Conservation (phyloP, 306 rosid genomes). For the Cicer bijugum region DNA sequence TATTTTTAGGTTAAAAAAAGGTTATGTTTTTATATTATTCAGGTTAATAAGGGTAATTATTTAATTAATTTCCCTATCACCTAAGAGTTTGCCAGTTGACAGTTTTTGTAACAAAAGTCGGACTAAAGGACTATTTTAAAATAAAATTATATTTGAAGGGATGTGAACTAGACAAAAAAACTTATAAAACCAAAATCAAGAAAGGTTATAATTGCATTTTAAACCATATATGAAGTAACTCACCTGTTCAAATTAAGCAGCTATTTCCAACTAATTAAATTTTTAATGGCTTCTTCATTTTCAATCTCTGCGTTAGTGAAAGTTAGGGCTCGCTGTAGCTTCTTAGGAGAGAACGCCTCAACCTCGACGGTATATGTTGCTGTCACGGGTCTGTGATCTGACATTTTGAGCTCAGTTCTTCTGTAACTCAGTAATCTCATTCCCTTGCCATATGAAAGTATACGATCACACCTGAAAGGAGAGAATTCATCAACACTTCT, state of each 20-base stretch:
- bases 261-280: constrained; percentile 48
- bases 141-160: too few relatives aligned
- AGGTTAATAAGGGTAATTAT: too few relatives aligned
- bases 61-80: too few relatives aligned
- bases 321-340: constrained; percentile 86
- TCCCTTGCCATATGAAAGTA: constrained; percentile 86
- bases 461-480: constrained; percentile 88
- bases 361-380: constrained; percentile 84
- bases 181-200: too few relatives aligned
- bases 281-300: constrained; percentile 51
- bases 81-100: too few relatives aligned
- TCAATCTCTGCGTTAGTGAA: constrained; percentile 92
- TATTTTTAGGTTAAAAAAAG: too few relatives aligned
- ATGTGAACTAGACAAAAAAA: too few relatives aligned
- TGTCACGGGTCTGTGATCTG: constrained; percentile 97
- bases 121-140: too few relatives aligned
- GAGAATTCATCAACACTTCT: constrained; percentile 26
- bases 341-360: constrained; percentile 78
- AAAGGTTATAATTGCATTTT: too few relatives aligned
- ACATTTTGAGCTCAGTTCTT: constrained; percentile 62
- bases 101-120: too few relatives aligned
- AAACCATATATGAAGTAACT: constrained; percentile 27
- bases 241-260: constrained; percentile 59
- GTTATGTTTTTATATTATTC: too few relatives aligned
- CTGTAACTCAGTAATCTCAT: constrained; percentile 69